Percentiles rank a stretch among this genome's conserved stretches.
These are phyloP conservation scores for Candida insectalens DNA, from an alignment of 805 yeast genomes.

Conservation along the genomic window DNA sequence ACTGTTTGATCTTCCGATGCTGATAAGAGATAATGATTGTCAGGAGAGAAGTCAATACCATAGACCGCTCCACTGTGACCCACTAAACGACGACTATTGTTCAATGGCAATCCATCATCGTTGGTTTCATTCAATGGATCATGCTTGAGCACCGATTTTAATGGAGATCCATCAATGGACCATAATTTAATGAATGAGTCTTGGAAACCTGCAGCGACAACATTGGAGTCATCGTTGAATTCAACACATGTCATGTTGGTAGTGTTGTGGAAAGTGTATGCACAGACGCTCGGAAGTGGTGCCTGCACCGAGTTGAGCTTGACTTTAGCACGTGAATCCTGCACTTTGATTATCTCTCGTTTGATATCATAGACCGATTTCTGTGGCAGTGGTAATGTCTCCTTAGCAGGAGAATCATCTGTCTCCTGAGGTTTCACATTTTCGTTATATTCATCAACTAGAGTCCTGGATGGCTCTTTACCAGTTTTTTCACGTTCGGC, in stretches of 20 bases:
- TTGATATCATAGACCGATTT: slow-evolving; percentile 74
- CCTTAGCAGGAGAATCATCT: slow-evolving; percentile 65
- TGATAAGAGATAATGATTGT: slow-evolving; percentile 68
- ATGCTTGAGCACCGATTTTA: slow-evolving; percentile 48
- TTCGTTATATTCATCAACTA: slow-evolving; percentile 60
- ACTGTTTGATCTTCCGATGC: slow-evolving; percentile 89
- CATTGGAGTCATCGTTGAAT: slow-evolving; percentile 78
- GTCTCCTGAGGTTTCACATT: slow-evolving; percentile 39
- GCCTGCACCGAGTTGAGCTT: slow-evolving; percentile 64
- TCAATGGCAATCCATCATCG: slow-evolving; percentile 21
- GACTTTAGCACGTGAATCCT: slow-evolving; percentile 72
- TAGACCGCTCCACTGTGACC: slow-evolving; percentile 96
- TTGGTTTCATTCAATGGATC: slow-evolving; percentile 35
- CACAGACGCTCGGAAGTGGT: slow-evolving; percentile 86
- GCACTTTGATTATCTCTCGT: slow-evolving; percentile 66
- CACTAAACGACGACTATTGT: slow-evolving; percentile 42
- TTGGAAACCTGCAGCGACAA: slow-evolving; percentile 91
- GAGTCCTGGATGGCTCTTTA: slow-evolving; percentile 24
- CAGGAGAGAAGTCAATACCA: slow-evolving; percentile 86
- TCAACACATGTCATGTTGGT: slow-evolving; percentile 77
- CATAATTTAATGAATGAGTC: slow-evolving; percentile 87
- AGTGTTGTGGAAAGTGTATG: slow-evolving; percentile 97
- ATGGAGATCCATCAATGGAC: slow-evolving; percentile 87
- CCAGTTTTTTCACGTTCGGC: slow-evolving; percentile 16
- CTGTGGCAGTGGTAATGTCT: slow-evolving; percentile 75